These are phyloP conservation scores for Verticillium zaregamsianum DNA, from an alignment of 2,329 filamentous ascomycete genomes.

Conservation along the genomic window DNA sequence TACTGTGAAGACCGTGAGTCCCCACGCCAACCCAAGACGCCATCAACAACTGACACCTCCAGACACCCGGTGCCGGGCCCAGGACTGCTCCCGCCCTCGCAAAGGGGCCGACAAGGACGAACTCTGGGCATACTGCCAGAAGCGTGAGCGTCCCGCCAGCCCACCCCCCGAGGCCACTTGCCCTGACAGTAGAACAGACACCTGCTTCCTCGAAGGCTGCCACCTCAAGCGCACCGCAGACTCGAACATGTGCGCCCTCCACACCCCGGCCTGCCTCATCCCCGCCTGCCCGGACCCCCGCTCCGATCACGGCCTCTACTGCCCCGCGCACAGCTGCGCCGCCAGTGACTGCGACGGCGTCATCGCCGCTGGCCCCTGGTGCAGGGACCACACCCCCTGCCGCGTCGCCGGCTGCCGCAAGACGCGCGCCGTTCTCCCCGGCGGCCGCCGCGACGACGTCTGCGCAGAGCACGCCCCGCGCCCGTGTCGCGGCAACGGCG, in stretches of 20 bases:
- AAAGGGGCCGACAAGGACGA: conserved; percentile 7
- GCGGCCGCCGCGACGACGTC: neutral
- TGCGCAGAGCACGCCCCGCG: conserved; percentile 2
- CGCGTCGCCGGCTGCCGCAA: conserved; percentile 7
- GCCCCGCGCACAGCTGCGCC: conserved; percentile 11
- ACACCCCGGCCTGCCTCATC: conserved; percentile 13
- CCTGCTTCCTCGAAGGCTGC: conserved; percentile 10
- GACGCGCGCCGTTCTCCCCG: conserved; percentile 2
- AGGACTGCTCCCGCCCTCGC: conserved; percentile 7
- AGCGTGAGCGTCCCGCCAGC: conserved; percentile 6
- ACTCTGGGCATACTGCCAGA: conserved; percentile 13
- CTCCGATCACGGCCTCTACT: conserved; percentile 9
- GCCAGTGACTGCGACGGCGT: conserved; percentile 8
- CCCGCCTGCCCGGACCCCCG: conserved; percentile 8
- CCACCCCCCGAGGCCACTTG: neutral
- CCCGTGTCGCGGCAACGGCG: conserved; percentile 1
- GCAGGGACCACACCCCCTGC: conserved; percentile 11
- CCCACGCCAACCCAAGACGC: too few species aligned
- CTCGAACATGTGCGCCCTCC: conserved; percentile 8
- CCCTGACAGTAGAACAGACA: conserved; percentile 8
- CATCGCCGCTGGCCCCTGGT: conserved; percentile 14
- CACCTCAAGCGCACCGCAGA: conserved; percentile 7
- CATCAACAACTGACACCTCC: neutral
- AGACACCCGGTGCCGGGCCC: conserved; percentile 11
- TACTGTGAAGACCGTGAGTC: conserved; percentile 14